Base-by-base conservation (phyloP, 2,329 filamentous ascomycete genomes). In the Geosmithia putterillii region DNA sequence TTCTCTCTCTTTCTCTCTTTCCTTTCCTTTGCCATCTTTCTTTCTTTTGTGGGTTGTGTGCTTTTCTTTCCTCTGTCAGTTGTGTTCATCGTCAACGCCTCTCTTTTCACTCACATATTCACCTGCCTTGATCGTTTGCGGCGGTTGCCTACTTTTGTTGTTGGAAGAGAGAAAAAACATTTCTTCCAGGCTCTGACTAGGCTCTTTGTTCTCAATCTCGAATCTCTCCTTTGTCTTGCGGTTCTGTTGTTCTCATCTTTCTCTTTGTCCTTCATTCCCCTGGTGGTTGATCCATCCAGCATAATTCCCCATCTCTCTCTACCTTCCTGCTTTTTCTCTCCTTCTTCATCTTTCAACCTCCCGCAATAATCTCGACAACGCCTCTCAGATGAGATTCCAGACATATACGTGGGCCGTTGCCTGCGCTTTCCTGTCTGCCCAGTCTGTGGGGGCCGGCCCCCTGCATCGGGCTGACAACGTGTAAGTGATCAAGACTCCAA, bases 371-470 rank as follows among this genome's bases (percentile, higher is more conserved):
- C 41, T 46, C 41, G 47, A 23, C 43, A 46, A 44, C 44, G 42
- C 44, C 38, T 20, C 2, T 23, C 15, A 23, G 21, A 44, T 44
- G 43, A 38, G 39, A 36, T 44, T 18, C 17, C 12, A 37, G 22
- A 22, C 34, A 42, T 34, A 46, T 35, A 41, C 54, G 17, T 46
- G 45, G 19, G 46, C 52, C 25, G 55, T 46, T 46, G 42, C 59
- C 6, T 54, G 45, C 49, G 36, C 58, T 44, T 50, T 62, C 45
- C 45, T 57, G 42, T 44, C 50, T 51, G 48, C 51, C 18, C 53
- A 56, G 47, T 55, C 47, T 44, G 51, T 51, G 20, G 51, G 58
- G 57, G 60, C 60, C 50, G 61, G 60, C 50, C 63, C 57, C 56
- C 50, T 60, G 25, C 52, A 52, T 43, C 54, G 59, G 57, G 55